Evolutionary conservation across 139 green algal species (phyloP), one percentile per base, ranked within the genome.

Genomic region (Chlamydomonas sp.): DNA sequence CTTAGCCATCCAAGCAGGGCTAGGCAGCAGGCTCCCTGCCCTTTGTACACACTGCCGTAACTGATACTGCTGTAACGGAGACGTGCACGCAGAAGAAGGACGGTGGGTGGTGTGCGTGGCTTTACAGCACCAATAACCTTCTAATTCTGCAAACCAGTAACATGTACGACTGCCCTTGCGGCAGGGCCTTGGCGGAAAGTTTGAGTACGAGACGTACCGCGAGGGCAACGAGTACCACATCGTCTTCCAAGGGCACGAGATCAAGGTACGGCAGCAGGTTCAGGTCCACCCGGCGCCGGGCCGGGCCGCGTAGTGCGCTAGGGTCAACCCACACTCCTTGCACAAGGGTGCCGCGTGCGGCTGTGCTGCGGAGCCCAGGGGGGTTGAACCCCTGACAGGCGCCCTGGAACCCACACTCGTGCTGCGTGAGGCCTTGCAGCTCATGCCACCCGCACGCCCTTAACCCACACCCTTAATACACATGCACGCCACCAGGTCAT

Each of bases 161-260:
- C 31, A 49, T 71, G 10, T 71, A 18, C 66, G 10, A 71, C 12
- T 71, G 66, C 0, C 7, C 3, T 58, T 5, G 16, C n/a, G 2
- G 49, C 84, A 88, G 84, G 59, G 7, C 2, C 49, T 88, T 8
- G 84, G 84, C 58, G 84, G 63, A 17, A 83, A 77, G 75, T 1
- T 83, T 12, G 84, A 88, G 84, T 88, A 88, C 58, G 84, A 88
- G 63, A 17, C 16, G 57, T 83, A 83, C 64, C 84, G 84, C 9
- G 84, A 88, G 57, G 84, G 84, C 17, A 88, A 88, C 84, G 84
- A 88, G 75, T 88, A 88, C 74, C 63, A 49, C 63, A 83, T 88
- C 57, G 64, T 83, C n/a, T 82, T 88, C 75, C 75, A 88, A 75
- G 84, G 84, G 2, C 57, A 83, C 20, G 84, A 88, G 16, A 77